phyloP scores from a whole-genome alignment of 352 stramenopile species.

The Phytophthora rubi region DNA sequence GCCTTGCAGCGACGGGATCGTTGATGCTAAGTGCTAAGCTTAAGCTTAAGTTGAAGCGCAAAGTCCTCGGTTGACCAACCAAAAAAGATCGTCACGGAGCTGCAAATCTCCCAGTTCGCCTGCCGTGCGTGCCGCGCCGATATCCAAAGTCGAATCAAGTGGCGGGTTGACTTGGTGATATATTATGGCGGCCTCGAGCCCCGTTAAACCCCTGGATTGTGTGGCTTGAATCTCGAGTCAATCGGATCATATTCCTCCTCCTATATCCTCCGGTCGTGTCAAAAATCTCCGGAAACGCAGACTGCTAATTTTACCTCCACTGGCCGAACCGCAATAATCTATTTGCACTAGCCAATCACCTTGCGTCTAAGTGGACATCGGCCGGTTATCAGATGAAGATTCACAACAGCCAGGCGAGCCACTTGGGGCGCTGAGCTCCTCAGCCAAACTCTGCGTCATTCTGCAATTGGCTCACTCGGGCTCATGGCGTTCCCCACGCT shows the following conservation, averaged over 20 bases:
- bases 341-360: conserved; percentile 13
- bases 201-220: too few relatives aligned
- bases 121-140: neutral
- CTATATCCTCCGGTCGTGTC: neutral
- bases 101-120: neutral
- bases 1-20: neutral
- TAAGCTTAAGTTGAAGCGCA: neutral
- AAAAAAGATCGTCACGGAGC: neutral
- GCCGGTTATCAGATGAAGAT: conserved; percentile 25
- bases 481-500: conserved; percentile 22
- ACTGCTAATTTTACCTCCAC: neutral
- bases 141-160: neutral
- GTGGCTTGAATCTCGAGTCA: too few relatives aligned
- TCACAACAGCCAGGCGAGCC: conserved; percentile 13
- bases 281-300: conserved; percentile 20
- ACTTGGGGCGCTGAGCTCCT: conserved; percentile 4
- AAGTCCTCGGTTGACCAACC: neutral
- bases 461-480: conserved; percentile 20
- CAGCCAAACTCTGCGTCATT: conserved; percentile 8
- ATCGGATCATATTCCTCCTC: neutral
- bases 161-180: neutral
- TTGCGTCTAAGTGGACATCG: conserved; percentile 16
- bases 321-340: neutral
- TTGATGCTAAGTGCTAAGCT: neutral
- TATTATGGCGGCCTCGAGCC: neutral